Percentiles rank a stretch among this genome's conserved stretches.
phyloP scores from a whole-genome alignment of 306 rosid species.

The Carpinus viminea region DNA sequence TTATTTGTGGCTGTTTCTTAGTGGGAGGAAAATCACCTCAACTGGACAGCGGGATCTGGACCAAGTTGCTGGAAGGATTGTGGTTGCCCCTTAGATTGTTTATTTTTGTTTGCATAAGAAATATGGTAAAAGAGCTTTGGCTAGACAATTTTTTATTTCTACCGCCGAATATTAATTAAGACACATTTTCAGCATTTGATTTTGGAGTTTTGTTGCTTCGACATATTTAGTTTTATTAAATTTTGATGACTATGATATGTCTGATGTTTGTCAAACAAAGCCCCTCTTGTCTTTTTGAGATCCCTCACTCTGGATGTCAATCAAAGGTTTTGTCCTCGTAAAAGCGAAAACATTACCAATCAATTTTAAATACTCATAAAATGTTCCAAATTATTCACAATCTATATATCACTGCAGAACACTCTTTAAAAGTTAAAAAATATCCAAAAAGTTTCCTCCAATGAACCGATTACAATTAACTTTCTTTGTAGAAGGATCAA shows the following conservation, averaged over 20 bases:
- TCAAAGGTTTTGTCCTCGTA: no score
- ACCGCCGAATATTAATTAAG: neutral
- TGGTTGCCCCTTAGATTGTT: conserved; percentile 37
- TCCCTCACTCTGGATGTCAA: no score
- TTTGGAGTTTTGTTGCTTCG: conserved; percentile 5
- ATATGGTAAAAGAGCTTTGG: conserved; percentile 1
- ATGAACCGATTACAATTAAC: no score
- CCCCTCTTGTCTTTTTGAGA: no score
- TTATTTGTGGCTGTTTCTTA: conserved; percentile 10
- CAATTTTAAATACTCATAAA: no score
- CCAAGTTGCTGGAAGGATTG: conserved; percentile 67
- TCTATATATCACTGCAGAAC: no score
- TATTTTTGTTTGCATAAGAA: conserved; percentile 11
- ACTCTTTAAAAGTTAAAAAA: no score
- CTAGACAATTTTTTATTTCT: conserved; percentile 18
- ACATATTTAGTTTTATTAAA: neutral
- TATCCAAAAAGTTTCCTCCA: no score
- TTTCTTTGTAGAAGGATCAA: no score
- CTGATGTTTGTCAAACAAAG: neutral
- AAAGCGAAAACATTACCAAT: no score
- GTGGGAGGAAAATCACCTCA: conserved; percentile 62
- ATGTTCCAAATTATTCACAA: no score
- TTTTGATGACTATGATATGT: neutral
- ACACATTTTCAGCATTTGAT: neutral
- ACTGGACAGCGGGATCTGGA: conserved; percentile 58